Evolutionary conservation across 73 alveolate genomes (phyloP), one percentile per base, ranked within the genome.

Genomic region (Effrenium voratum): DNA sequence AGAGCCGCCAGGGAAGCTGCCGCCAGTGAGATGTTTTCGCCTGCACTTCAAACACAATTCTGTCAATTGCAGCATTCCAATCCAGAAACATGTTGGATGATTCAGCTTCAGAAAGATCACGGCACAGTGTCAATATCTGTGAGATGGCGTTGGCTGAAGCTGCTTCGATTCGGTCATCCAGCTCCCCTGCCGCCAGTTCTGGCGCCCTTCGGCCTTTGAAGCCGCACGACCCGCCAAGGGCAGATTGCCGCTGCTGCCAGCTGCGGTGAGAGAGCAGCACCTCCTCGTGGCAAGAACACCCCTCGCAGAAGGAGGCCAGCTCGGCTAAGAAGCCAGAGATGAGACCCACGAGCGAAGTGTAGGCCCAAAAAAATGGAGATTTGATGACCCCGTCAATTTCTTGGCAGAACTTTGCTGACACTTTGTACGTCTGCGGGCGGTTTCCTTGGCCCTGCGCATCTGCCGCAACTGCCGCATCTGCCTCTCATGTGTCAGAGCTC

Each of bases 151-250:
- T 75, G 3, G 92, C 45, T 6, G 49, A 12, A 5, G 47, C 30
- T 49, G 70, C 16, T 15, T 81, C 92, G 52, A 81, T 47, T 46
- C 22, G 49, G 28, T 45, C 50, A 49, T 81, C 73, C 49, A 81
- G 38, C 1, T 81, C 75, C 46, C 92, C 92, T 6, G 92, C 92
- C 8, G 92, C 92, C 45, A 81, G 75, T 30, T 81, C 92, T 15
- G 92, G 75, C 15, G 92, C 92, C 46, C 92, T 44, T 16, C 92
- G 72, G n/a, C 92, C 92, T 52, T 81, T 81, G 75, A 40, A 3
- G n/a, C 30, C 36, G 40, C 92, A 81, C n/a, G n/a, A n/a, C n/a
- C n/a, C n/a, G n/a, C n/a, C n/a, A n/a, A n/a, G n/a, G n/a, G n/a
- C n/a, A n/a, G n/a, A n/a, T n/a, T 72, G 5, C 3, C 82, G 82